Conservation (phyloP, 441 rosid genomes). For the Cnidoscolus chayamansa region DNA sequence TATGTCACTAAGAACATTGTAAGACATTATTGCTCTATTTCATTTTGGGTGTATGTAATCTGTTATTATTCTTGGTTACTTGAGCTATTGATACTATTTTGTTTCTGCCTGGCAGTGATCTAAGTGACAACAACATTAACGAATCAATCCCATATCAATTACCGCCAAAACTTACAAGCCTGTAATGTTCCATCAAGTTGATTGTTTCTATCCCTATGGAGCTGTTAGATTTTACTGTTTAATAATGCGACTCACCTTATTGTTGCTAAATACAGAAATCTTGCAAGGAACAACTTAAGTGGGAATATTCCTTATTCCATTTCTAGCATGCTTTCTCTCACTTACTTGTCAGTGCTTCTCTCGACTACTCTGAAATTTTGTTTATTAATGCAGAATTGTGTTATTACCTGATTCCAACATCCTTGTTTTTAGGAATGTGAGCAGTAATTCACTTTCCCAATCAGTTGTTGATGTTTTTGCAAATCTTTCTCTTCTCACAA, state of each 20-base stretch:
- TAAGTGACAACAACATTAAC: constrained; percentile 76
- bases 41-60: constrained; percentile 12
- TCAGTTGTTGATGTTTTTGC: constrained; percentile 68
- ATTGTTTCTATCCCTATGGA: constrained; percentile 9
- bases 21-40: constrained; percentile 22
- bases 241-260: constrained; percentile 3
- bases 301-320: constrained; percentile 92
- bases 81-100: constrained; percentile 20
- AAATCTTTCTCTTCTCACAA: constrained; percentile 46
- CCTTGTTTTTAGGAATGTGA: constrained; percentile 62
- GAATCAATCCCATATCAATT: constrained; percentile 86
- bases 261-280: constrained; percentile 56
- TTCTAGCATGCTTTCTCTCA: constrained; percentile 63
- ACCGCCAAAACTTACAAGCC: constrained; percentile 91
- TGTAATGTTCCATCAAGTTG: constrained; percentile 49
- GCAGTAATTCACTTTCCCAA: constrained; percentile 71
- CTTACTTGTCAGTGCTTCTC: constrained; percentile 62
- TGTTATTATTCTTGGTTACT: constrained; percentile 19
- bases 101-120: constrained; percentile 50
- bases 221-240: constrained; percentile 11
- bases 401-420: constrained; percentile 19
- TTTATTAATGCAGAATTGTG: constrained; percentile 10
- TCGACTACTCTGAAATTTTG: constrained; percentile 22
- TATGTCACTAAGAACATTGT: constrained; percentile 70
- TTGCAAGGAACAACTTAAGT: constrained; percentile 73